Evolutionary conservation across 768 basidiomycete genomes (phyloP), one percentile per base, ranked within the genome.

Genomic region (Sistotremastrum niveocremeum): DNA sequence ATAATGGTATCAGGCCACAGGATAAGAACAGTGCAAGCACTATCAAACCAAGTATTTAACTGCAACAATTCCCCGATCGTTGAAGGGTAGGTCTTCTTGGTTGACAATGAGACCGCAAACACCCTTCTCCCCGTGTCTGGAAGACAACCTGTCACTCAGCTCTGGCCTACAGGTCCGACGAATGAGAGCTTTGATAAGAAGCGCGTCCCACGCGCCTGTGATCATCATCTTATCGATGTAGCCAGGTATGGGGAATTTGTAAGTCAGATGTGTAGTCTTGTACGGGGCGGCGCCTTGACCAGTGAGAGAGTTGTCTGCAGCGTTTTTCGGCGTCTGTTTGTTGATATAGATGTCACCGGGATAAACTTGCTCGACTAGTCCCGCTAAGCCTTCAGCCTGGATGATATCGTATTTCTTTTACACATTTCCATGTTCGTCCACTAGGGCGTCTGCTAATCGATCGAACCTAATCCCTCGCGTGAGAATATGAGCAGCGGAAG

Each of bases 11-110:
- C 94, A 84, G 65, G 33, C 41, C 32, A 39, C 42, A 34, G 41
- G 62, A 41, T 42, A 36, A 33, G 37, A 29, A 44, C 30, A 10
- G 39, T 31, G 42, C 42, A 39, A 48, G 31, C 5, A 8, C 20
- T 30, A 37, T 39, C 35, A n/a, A 44, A 2, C 31, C 36, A 44
- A 34, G 47, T 39, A 61, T 71, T 49, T 63, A 85, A 86, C 87
- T 41, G 89, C 91, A 57, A 75, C 80, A 54, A 97, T 91, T 28
- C 95, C 95, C 61, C 90, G 85, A 64, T 98, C 93, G 56, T 95
- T 95, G 71, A 99, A 99, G 2, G 94, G 95, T 88, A 99, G 81
- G 63, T 99, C 95, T 56, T 91, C 91, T 57, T 99, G 95, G 56
- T 94, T 94, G 46, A 99, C 95, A 60, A 99, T 98, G 62, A 99